A percentile compares a stretch with the other conserved stretches of the same genome.
phyloP scores from a whole-genome alignment of 768 basidiomycete species.

The Suillus americanus region DNA sequence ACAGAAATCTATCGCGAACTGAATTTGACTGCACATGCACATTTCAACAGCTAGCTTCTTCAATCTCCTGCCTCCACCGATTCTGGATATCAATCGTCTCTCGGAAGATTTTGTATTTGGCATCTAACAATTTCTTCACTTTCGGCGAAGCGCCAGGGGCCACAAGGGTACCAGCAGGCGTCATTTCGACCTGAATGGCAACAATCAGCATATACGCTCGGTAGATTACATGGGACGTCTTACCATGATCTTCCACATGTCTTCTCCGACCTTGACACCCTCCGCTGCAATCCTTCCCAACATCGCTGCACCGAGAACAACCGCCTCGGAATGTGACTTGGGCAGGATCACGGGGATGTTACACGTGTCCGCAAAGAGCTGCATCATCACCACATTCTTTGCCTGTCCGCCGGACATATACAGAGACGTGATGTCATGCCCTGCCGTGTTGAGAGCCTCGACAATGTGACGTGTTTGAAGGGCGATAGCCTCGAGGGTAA shows the following conservation, averaged over 20 bases:
- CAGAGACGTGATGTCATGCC: slow-evolving; percentile 81
- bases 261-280: slow-evolving; percentile 51
- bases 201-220: neutral
- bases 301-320: slow-evolving; percentile 93
- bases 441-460: slow-evolving; percentile 83
- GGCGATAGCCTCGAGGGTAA: slow-evolving; percentile 90
- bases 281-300: slow-evolving; percentile 85
- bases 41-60: slow-evolving; percentile 44
- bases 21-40: neutral
- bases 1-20: neutral
- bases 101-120: slow-evolving; percentile 92
- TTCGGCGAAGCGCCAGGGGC: slow-evolving; percentile 56
- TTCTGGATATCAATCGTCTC: slow-evolving; percentile 91
- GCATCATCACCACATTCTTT: slow-evolving; percentile 86
- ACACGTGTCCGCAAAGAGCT: slow-evolving; percentile 85
- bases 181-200: slow-evolving; percentile 81
- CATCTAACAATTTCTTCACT: slow-evolving; percentile 78
- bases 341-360: slow-evolving; percentile 83
- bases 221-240: slow-evolving; percentile 15
- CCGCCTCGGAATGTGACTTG: slow-evolving; percentile 70
- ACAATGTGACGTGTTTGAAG: slow-evolving; percentile 94
- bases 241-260: slow-evolving; percentile 93
- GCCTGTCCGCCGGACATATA: slow-evolving; percentile 96
- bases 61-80: slow-evolving; percentile 81
- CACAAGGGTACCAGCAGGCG: slow-evolving; percentile 74